phyloP scores from a whole-genome alignment of 2,329 filamentous ascomycete species.

The Claviceps purpurea region DNA sequence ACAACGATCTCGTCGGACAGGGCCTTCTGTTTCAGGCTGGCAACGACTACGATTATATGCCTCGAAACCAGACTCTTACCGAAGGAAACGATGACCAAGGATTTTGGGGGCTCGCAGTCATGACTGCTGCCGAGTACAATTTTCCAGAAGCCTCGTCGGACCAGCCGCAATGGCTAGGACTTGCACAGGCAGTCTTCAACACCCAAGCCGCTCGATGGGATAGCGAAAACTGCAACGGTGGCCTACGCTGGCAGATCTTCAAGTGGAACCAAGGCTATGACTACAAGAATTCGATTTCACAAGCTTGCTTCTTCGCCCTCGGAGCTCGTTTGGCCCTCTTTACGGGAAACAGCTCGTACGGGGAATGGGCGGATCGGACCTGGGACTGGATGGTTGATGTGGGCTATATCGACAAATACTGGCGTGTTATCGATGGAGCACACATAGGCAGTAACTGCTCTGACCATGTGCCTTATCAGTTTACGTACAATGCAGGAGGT shows the following conservation, averaged over 20 bases:
- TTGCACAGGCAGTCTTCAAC: conserved; percentile 73
- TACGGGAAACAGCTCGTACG: conserved; percentile 64
- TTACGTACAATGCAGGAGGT: conserved; percentile 55
- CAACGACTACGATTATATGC: conserved; percentile 63
- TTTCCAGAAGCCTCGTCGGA: conserved; percentile 45
- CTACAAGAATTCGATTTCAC: conserved; percentile 58
- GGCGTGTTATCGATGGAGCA: conserved; percentile 49
- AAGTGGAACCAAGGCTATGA: conserved; percentile 69
- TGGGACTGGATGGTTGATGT: conserved; percentile 55
- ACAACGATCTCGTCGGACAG: conserved; percentile 53
- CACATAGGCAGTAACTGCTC: conserved; percentile 45
- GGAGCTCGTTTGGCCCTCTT: conserved; percentile 59
- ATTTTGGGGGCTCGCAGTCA: conserved; percentile 59
- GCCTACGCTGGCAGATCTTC: conserved; percentile 76
- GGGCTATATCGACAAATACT: conserved; percentile 45
- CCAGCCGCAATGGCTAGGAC: conserved; percentile 53
- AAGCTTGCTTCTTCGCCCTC: conserved; percentile 49
- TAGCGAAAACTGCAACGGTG: conserved; percentile 52
- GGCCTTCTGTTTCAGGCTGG: conserved; percentile 66
- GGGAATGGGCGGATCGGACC: conserved; percentile 59
- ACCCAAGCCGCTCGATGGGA: conserved; percentile 66
- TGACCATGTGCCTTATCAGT: conserved; percentile 46
- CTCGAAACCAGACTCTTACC: conserved; percentile 53
- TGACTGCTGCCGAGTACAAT: conserved; percentile 56
- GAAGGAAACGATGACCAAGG: conserved; percentile 66